Evolutionary conservation across 805 yeast genomes (phyloP).

Genomic region (Candida hispaniensis): DNA sequence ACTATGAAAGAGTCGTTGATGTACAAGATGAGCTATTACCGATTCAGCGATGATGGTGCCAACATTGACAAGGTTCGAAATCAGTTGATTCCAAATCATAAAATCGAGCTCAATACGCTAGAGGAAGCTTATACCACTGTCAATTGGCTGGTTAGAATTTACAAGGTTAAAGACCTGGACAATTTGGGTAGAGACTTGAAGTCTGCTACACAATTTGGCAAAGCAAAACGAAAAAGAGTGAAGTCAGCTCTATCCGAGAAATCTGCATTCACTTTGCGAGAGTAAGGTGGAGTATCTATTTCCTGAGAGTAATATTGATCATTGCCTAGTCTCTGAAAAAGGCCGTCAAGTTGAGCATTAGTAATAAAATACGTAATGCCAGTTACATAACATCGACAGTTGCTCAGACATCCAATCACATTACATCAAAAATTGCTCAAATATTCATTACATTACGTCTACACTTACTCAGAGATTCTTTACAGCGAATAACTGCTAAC

Average conservation of each 20-base stretch:
- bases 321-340: too few species aligned
- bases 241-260: slow-evolving; percentile 17
- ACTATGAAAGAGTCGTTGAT: slow-evolving; percentile 83
- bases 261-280: slow-evolving; percentile 11
- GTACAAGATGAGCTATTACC: slow-evolving; percentile 90
- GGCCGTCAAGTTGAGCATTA: too few species aligned
- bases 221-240: slow-evolving; percentile 18
- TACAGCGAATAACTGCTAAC: too few species aligned
- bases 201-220: slow-evolving; percentile 18
- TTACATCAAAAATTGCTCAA: too few species aligned
- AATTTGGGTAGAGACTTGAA: slow-evolving; percentile 62
- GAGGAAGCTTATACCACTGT: slow-evolving; percentile 94
- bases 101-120: slow-evolving; percentile 54
- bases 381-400: too few species aligned
- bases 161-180: slow-evolving; percentile 82
- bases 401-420: too few species aligned
- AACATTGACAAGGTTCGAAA: slow-evolving; percentile 81
- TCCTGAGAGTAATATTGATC: too few species aligned
- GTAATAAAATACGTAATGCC: too few species aligned
- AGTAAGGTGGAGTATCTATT: too few species aligned
- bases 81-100: slow-evolving; percentile 51
- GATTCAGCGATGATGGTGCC: slow-evolving; percentile 58
- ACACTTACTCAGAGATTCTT: too few species aligned
- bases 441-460: too few species aligned
- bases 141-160: slow-evolving; percentile 93